Conservation (phyloP, 2,329 filamentous ascomycete genomes). For the Ampelomyces quisqualis region DNA sequence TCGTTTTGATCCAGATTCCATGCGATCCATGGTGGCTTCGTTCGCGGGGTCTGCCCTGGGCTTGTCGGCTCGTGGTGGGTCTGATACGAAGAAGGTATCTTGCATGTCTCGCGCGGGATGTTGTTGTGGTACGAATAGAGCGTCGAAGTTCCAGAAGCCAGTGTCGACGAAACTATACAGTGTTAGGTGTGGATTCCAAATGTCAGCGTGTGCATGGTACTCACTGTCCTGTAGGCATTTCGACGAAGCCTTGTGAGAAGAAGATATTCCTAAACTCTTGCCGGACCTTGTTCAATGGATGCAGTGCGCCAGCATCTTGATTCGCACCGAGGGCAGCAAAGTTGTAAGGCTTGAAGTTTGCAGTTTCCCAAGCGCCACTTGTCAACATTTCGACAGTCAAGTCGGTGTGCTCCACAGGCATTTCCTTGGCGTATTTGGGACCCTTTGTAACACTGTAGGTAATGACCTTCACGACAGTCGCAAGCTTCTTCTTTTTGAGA, state of each 20-base stretch:
- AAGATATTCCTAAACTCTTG: conserved; percentile 97
- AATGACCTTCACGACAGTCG: conserved; percentile 80
- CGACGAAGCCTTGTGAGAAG: conserved; percentile 98
- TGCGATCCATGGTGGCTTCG: conserved; percentile 50
- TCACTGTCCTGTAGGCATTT: conserved; percentile 88
- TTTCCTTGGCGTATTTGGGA: conserved; percentile 81
- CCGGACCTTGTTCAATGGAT: conserved; percentile 83
- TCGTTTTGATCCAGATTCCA: conserved; percentile 50
- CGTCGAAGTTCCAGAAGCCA: conserved; percentile 98
- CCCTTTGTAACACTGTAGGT: conserved; percentile 84
- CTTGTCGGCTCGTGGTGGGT: conserved; percentile 73
- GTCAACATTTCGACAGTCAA: conserved; percentile 90
- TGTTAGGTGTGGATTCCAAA: conserved; percentile 6
- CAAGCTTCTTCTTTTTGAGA: conserved; percentile 87
- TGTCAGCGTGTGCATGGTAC: conserved; percentile 6
- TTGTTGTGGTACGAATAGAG: conserved; percentile 95
- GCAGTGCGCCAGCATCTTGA: conserved; percentile 53
- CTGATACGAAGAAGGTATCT: conserved; percentile 97
- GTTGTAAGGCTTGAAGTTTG: conserved; percentile 82
- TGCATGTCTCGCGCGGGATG: conserved; percentile 96
- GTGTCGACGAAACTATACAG: conserved; percentile 77
- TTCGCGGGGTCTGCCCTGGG: conserved; percentile 58
- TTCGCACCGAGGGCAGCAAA: conserved; percentile 71
- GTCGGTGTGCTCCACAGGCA: conserved; percentile 91
- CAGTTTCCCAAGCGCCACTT: conserved; percentile 87